phyloP scores from a whole-genome alignment of 2,329 filamentous ascomycete genomes.

The Aureobasidium musti region DNA sequence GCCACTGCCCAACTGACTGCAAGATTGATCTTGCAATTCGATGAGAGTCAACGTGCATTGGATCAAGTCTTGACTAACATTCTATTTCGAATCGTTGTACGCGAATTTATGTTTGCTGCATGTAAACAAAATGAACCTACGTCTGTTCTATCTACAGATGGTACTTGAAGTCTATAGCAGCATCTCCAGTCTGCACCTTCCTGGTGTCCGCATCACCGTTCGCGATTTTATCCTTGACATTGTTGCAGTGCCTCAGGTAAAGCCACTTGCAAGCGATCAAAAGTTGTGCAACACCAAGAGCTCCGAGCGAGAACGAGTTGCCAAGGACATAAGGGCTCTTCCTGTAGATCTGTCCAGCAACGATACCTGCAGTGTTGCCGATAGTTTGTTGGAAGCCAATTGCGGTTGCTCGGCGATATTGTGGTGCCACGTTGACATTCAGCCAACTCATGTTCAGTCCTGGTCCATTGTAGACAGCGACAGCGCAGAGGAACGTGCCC shows the following conservation, averaged over 20 bases:
- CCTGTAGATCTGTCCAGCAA: slow-evolving; percentile 51
- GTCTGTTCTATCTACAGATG: slow-evolving; percentile 9
- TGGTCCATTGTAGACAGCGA: slow-evolving; percentile 38
- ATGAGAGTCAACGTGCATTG: too few species aligned
- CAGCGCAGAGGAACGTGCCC: slow-evolving; percentile 36
- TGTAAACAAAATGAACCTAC: neutral
- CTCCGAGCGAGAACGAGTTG: slow-evolving; percentile 28
- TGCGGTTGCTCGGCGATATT: slow-evolving; percentile 53
- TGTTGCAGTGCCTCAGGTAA: slow-evolving; percentile 28
- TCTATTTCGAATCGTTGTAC: too few species aligned
- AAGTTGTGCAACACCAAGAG: slow-evolving; percentile 23
- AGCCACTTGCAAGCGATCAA: slow-evolving; percentile 27
- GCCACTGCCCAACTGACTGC: neutral
- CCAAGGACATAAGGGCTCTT: slow-evolving; percentile 34
- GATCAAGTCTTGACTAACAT: too few species aligned
- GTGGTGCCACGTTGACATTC: slow-evolving; percentile 52
- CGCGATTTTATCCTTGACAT: slow-evolving; percentile 24
- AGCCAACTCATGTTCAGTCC: slow-evolving; percentile 54
- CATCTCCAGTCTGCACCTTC: slow-evolving; percentile 28
- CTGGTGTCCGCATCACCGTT: slow-evolving; percentile 24
- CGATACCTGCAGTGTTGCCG: slow-evolving; percentile 53
- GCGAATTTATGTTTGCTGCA: too few species aligned
- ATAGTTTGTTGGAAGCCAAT: slow-evolving; percentile 53
- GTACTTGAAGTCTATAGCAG: slow-evolving; percentile 28
- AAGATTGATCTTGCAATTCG: too few species aligned